A percentile compares a stretch with the other conserved stretches of the same genome.
These are phyloP conservation scores for Primulina eburnea DNA, from an alignment of 257 asterid species.

Conservation along the genomic window DNA sequence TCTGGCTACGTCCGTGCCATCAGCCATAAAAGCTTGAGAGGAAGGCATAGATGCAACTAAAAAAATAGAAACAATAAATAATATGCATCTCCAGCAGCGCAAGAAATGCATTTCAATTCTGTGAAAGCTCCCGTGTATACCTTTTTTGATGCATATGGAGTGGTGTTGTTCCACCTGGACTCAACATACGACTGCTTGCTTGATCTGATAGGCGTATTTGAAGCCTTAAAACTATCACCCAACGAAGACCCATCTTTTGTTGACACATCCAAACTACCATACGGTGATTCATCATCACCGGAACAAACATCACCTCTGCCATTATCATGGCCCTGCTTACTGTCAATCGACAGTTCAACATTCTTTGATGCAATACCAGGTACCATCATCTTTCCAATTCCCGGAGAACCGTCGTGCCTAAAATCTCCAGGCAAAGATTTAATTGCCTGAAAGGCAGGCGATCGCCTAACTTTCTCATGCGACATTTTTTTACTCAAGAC, in stretches of 20 bases:
- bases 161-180: slow-evolving; percentile 77
- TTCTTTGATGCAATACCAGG: slow-evolving; percentile 41
- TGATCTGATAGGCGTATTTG: slow-evolving; percentile 35
- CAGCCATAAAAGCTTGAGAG: background rate
- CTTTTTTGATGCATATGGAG: slow-evolving; percentile 72
- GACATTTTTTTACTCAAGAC: slow-evolving; percentile 44
- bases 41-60: background rate
- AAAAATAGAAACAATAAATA: background rate
- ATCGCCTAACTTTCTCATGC: slow-evolving; percentile 37
- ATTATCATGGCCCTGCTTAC: background rate
- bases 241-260: slow-evolving; percentile 43
- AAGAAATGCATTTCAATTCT: background rate
- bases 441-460: slow-evolving; percentile 53
- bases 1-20: too few species aligned
- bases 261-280: slow-evolving; percentile 47
- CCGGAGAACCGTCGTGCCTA: slow-evolving; percentile 43
- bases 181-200: slow-evolving; percentile 40
- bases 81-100: background rate
- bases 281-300: slow-evolving; percentile 76
- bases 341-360: slow-evolving; percentile 37
- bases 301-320: slow-evolving; percentile 22
- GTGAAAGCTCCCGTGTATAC: slow-evolving; percentile 30
- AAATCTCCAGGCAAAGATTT: slow-evolving; percentile 75
- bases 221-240: slow-evolving; percentile 44
- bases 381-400: slow-evolving; percentile 36